These are phyloP conservation scores for Hanseniaspora vineae DNA, from an alignment of 805 yeast species.

Conservation along the genomic window DNA sequence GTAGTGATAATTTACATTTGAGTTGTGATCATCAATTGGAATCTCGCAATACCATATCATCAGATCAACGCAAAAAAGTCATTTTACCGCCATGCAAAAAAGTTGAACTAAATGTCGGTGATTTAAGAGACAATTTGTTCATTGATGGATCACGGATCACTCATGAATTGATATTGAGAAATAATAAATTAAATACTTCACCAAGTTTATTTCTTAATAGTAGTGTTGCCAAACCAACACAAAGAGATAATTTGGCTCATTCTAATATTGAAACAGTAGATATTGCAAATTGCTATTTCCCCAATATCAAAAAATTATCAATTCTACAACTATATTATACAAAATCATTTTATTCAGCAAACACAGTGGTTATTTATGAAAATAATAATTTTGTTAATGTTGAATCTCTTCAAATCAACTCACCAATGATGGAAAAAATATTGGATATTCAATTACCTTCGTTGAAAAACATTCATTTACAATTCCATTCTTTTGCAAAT, in stretches of 20 bases:
- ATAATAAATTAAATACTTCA: background rate
- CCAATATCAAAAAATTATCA: background rate
- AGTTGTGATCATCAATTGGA: too few relatives aligned
- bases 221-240: background rate
- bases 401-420: background rate
- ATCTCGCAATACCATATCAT: too few relatives aligned
- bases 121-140: background rate
- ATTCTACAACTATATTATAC: background rate
- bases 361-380: background rate
- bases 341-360: background rate
- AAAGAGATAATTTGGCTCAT: background rate
- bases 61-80: background rate
- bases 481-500: background rate
- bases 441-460: background rate
- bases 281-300: background rate
- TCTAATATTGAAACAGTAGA: background rate
- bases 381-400: background rate
- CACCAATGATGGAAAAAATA: background rate
- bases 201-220: background rate
- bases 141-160: background rate
- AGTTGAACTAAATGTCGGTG: background rate
- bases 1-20: too few relatives aligned
- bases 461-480: background rate
- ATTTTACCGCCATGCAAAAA: background rate
- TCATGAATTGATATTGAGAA: background rate